Percentiles rank a stretch among this genome's conserved stretches.
These are phyloP conservation scores for Plasmodiophora brassicae DNA, from an alignment of 208 protist species.

Conservation along the genomic window DNA sequence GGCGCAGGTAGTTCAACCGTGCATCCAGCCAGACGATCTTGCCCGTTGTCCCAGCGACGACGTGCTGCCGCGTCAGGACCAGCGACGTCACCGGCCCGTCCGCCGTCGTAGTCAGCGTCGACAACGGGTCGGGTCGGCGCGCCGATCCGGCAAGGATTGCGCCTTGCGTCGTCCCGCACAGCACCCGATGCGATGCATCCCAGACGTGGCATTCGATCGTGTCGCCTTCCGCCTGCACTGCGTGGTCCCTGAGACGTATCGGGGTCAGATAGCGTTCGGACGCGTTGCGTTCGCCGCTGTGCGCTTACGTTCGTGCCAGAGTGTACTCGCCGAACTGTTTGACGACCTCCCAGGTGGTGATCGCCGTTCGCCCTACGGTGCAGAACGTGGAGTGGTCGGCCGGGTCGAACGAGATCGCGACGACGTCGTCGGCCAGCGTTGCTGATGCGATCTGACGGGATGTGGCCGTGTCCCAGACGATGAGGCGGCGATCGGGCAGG, in stretches of 20 bases:
- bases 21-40: background rate
- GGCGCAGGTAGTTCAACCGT: background rate
- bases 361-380: background rate
- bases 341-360: background rate
- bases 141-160: background rate
- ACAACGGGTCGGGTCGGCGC: background rate
- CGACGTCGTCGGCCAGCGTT: background rate
- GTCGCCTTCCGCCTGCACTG: background rate
- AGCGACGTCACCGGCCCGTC: background rate
- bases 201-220: background rate
- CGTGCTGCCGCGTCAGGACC: background rate
- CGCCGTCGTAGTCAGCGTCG: no score
- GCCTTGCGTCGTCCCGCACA: background rate
- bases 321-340: background rate
- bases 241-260: background rate
- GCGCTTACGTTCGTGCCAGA: background rate
- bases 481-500: background rate
- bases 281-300: no score
- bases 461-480: background rate
- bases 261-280: no score
- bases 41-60: background rate
- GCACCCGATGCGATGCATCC: background rate
- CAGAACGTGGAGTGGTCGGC: background rate
- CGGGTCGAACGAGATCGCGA: conserved; percentile 13
- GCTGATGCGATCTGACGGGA: background rate